phyloP scores from a whole-genome alignment of 768 basidiomycete species.

The Lactifluus subvellereus region DNA sequence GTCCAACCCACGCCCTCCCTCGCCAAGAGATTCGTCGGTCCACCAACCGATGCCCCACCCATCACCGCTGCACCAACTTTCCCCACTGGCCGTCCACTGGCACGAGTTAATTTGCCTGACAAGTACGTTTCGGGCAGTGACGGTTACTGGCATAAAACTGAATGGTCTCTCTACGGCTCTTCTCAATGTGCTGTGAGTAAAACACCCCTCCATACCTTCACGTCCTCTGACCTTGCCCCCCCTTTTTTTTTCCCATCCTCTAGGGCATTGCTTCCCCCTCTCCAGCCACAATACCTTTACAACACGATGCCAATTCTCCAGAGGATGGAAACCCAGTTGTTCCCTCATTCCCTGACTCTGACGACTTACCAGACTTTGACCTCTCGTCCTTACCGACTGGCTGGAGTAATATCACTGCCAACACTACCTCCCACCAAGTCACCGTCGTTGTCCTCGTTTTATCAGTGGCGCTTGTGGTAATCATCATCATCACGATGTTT shows the following conservation, averaged over 20 bases:
- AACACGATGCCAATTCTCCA: neutral
- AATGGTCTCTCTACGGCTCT: conserved; percentile 67
- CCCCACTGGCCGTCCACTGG: neutral
- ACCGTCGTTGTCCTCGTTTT: conserved; percentile 40
- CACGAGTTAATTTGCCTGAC: conserved; percentile 19
- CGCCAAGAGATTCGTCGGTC: neutral
- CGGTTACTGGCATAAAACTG: conserved; percentile 25
- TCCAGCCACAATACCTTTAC: neutral
- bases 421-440: conserved; percentile 1
- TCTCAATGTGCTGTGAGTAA: conserved; percentile 51
- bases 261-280: conserved; percentile 1
- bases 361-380: conserved; percentile 16
- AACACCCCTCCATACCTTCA: neutral
- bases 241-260: conserved; percentile 21
- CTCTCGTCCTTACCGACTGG: conserved; percentile 26
- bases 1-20: conserved; percentile 22
- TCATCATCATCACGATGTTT: conserved; percentile 57
- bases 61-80: neutral
- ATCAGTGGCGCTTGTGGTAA: conserved; percentile 55
- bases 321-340: conserved; percentile 14
- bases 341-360: neutral
- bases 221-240: conserved; percentile 31
- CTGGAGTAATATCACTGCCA: conserved; percentile 15
- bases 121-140: conserved; percentile 24
- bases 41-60: neutral